Conservation (phyloP, 495 filamentous ascomycete species). For the Xylaria cubensis region DNA sequence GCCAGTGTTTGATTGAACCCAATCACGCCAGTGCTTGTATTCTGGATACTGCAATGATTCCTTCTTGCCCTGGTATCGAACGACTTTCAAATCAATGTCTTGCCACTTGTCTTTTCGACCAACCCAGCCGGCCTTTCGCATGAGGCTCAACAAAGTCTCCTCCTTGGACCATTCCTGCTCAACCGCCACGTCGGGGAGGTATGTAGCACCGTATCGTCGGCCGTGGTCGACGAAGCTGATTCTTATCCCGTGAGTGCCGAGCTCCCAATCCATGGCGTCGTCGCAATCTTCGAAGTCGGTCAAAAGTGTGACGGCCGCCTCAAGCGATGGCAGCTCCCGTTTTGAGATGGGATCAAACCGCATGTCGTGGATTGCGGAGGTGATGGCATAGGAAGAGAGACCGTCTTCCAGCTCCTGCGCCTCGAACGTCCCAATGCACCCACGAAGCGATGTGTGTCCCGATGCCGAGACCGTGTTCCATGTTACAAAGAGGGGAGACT, state of each 20-base stretch:
- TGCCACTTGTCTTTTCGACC: constrained; percentile 73
- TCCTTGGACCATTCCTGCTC: constrained; percentile 98
- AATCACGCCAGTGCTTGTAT: constrained; percentile 78
- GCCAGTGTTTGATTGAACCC: constrained; percentile 56
- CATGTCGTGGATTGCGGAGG: constrained; percentile 86
- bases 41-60: constrained; percentile 71
- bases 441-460: constrained; percentile 72
- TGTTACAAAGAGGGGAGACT: constrained; percentile 86
- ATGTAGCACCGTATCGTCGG: constrained; percentile 77
- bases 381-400: constrained; percentile 81
- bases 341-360: constrained; percentile 79
- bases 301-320: constrained; percentile 75
- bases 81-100: constrained; percentile 74
- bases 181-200: constrained; percentile 86
- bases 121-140: constrained; percentile 92
- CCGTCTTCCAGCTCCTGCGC: constrained; percentile 74
- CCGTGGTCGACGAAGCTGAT: constrained; percentile 76
- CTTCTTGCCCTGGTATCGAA: constrained; percentile 82
- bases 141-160: constrained; percentile 85
- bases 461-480: constrained; percentile 80
- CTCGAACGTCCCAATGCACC: constrained; percentile 97
- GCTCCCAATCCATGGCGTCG: constrained; percentile 80
- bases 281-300: constrained; percentile 76
- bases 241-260: constrained; percentile 84
- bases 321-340: constrained; percentile 70